These are phyloP conservation scores for Leptographium wingfieldii DNA, from an alignment of 2,329 filamentous ascomycete genomes.

Conservation along the genomic window DNA sequence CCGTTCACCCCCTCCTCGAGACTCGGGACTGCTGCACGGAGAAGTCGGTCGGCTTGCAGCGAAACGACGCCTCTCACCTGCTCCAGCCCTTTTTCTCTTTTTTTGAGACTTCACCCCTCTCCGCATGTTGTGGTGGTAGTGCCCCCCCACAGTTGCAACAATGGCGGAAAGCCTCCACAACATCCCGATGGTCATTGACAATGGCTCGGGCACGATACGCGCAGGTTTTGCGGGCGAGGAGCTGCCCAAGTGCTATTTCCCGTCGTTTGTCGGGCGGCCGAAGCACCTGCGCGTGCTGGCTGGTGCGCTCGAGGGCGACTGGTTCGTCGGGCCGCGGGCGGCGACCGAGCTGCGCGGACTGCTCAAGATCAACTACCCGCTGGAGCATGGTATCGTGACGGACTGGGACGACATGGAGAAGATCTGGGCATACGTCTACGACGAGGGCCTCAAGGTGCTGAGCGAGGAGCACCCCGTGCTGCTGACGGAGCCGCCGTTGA, in stretches of 20 bases:
- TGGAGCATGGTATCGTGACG: constrained; percentile 96
- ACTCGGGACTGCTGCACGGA: not conserved
- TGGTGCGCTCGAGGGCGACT: constrained; percentile 90
- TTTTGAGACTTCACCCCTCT: not conserved
- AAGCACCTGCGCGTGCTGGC: constrained; percentile 92
- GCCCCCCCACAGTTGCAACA: constrained; percentile 1
- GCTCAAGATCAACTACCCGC: constrained; percentile 87
- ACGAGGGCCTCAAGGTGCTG: constrained; percentile 87
- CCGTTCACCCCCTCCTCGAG: not conserved
- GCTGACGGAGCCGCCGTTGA: constrained; percentile 88
- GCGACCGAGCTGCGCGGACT: constrained; percentile 84
- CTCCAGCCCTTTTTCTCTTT: not conserved
- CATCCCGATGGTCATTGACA: constrained; percentile 96
- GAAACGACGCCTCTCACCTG: not conserved
- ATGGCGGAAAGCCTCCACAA: constrained; percentile 71
- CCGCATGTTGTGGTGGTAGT: not conserved
- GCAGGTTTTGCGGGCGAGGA: constrained; percentile 96
- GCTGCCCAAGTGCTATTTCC: constrained; percentile 91
- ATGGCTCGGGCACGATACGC: constrained; percentile 93
- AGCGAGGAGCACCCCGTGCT: constrained; percentile 98
- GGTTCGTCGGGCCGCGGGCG: constrained; percentile 84
- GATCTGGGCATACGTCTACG: constrained; percentile 98
- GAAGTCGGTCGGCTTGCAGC: not conserved
- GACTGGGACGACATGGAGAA: constrained; percentile 99
- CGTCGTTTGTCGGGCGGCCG: constrained; percentile 89